These are phyloP conservation scores for Mrakia frigida DNA, from an alignment of 768 basidiomycete species.

Conservation along the genomic window DNA sequence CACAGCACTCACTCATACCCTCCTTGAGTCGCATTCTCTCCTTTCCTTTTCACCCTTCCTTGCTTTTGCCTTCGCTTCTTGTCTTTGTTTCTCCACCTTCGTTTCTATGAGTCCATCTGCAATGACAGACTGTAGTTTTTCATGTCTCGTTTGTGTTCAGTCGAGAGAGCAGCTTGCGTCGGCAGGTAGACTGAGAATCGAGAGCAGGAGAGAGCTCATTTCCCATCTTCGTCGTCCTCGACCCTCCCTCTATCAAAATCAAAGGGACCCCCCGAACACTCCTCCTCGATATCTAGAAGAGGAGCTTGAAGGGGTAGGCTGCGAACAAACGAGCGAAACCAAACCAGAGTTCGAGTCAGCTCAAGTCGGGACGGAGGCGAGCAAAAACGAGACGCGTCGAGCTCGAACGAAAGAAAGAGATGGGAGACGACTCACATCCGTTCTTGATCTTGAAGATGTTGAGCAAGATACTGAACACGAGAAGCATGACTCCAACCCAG, in stretches of 20 bases:
- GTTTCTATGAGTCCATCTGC: neutral
- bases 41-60: neutral
- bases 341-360: neutral
- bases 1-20: too few species aligned
- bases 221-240: neutral
- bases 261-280: too few species aligned
- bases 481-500: constrained; percentile 73
- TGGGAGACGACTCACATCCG: constrained; percentile 53
- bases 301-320: constrained; percentile 43
- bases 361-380: neutral
- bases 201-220: too few species aligned
- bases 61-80: neutral
- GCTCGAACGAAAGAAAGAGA: constrained; percentile 1
- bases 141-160: neutral
- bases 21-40: too few species aligned
- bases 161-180: too few species aligned
- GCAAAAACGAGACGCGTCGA: constrained; percentile 4
- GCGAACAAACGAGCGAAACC: neutral
- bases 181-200: too few species aligned
- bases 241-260: neutral
- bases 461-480: constrained; percentile 80
- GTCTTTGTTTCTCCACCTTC: neutral
- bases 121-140: neutral
- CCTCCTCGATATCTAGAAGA: constrained; percentile 39
- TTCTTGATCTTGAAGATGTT: constrained; percentile 89